Evolutionary conservation across 345 rosid genomes (phyloP).

Genomic region (Camelina sativa): DNA sequence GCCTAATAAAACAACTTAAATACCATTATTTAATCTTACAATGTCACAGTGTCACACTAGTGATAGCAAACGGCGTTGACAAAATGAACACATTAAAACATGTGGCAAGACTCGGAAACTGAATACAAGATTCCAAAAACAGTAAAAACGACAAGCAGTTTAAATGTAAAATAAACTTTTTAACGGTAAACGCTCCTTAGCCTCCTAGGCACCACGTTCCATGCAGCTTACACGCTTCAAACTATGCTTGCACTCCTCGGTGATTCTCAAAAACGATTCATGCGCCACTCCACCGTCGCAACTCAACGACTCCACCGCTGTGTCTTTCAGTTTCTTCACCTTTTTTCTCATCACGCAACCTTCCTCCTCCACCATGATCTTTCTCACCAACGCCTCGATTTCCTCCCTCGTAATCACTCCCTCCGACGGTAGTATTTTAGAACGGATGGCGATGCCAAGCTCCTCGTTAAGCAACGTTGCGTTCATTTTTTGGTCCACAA

Average conservation of each 20-base stretch:
- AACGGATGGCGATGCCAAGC: conserved; percentile 48
- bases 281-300: conserved; percentile 27
- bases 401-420: conserved; percentile 38
- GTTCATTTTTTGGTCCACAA: conserved; percentile 39
- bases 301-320: conserved; percentile 28
- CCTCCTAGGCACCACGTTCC: conserved; percentile 34
- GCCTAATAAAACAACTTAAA: not conserved
- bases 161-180: not conserved
- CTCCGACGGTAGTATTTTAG: conserved; percentile 13
- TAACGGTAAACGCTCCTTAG: not conserved
- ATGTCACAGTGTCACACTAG: conserved; percentile 15
- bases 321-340: conserved; percentile 42
- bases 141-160: conserved; percentile 4
- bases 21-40: not conserved
- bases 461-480: conserved; percentile 53
- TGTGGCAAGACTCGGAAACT: conserved; percentile 3
- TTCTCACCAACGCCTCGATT: conserved; percentile 50
- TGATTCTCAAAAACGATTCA: conserved; percentile 32
- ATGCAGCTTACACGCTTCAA: conserved; percentile 11
- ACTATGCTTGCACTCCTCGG: conserved; percentile 17
- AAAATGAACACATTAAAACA: not conserved
- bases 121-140: not conserved
- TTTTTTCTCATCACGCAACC: conserved; percentile 50
- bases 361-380: conserved; percentile 51
- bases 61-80: not conserved